Base-by-base conservation (phyloP, 164 flowering plant genomes). In the Magnolia changhungtana region DNA sequence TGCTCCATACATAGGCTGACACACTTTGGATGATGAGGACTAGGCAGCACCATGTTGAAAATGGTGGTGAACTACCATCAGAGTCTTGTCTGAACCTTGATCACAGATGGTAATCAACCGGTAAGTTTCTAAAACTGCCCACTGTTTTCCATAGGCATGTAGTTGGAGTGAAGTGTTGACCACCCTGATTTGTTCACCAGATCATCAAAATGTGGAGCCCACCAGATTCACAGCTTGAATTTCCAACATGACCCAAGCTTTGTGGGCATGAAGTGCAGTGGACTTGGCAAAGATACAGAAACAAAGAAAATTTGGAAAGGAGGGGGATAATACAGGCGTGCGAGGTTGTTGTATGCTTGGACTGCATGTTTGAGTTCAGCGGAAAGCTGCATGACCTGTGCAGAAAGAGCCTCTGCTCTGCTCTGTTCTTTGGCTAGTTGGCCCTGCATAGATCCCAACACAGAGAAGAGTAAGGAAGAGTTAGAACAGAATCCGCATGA, bases 361-460 rank as follows among this genome's bases (percentile, higher is more conserved):
- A 87, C 81, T n/a, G 91, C 78, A 75, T 89, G 97, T 78, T 89
- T 96, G 49, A 89, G 92, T 73, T 85, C 90, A 23, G 88, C 87
- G 29, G 97, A 92, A 63, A 96, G 90, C 88, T 88, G 91, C 92
- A 94, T 51, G 63, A 96, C 89, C 75, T 96, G 92, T 1, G 98
- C 94, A 64, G 97, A 85, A 65, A 92, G 82, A 63, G 92, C 88
- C 82, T 96, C 98, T 50, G 89, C 94, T 83, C 86, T 90, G 83
- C 90, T 90, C 78, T 91, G 92, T 80, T 91, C 98, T 83, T 91
- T 88, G 10, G 90, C 89, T 74, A 95, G 90, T 68, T 90, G 88
- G 7, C 83, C 93, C 97, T 93, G 64, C 24, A 58, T 1, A 9
- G 19, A 64, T 64, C 11, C 24, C 67, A 7, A 64, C 67, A 64